phyloP scores from a whole-genome alignment of 345 rosid species.

The Viola odorata region DNA sequence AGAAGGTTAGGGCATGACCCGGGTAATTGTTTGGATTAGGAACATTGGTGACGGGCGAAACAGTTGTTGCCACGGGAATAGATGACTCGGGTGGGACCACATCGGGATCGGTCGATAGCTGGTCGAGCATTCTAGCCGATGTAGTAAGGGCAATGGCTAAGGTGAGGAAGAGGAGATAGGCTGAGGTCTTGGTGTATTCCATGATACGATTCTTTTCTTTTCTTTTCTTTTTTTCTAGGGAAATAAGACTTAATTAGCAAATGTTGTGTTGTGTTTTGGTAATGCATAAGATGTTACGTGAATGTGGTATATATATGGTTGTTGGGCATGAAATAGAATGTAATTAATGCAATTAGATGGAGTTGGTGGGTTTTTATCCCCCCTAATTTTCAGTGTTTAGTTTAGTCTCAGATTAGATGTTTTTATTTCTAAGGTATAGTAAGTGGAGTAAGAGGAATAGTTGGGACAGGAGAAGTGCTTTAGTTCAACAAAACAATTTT shows the following conservation, averaged over 20 bases:
- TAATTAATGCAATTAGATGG: neutral
- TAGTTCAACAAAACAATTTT: too few species aligned
- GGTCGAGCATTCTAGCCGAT: conserved; percentile 11
- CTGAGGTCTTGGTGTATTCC: neutral
- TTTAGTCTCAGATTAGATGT: neutral
- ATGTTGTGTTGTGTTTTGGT: neutral
- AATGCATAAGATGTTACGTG: neutral
- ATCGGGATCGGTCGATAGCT: neutral
- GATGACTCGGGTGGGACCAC: conserved; percentile 5
- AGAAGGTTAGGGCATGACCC: conserved; percentile 35
- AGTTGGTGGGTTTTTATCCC: neutral
- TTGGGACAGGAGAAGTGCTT: too few species aligned
- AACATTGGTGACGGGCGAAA: neutral
- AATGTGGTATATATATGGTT: conserved; percentile 1
- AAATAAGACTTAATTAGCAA: neutral
- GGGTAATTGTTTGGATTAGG: neutral
- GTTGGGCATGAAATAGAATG: neutral
- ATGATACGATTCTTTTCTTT: neutral
- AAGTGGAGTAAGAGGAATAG: neutral
- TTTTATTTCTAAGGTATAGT: neutral
- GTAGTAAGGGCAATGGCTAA: conserved; percentile 2
- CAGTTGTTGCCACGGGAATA: neutral
- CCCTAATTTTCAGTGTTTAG: neutral
- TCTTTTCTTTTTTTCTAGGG: neutral
- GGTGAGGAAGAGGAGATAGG: conserved; percentile 6